Base-by-base conservation (phyloP, 2,329 filamentous ascomycete species). In the Didymella pomorum region DNA sequence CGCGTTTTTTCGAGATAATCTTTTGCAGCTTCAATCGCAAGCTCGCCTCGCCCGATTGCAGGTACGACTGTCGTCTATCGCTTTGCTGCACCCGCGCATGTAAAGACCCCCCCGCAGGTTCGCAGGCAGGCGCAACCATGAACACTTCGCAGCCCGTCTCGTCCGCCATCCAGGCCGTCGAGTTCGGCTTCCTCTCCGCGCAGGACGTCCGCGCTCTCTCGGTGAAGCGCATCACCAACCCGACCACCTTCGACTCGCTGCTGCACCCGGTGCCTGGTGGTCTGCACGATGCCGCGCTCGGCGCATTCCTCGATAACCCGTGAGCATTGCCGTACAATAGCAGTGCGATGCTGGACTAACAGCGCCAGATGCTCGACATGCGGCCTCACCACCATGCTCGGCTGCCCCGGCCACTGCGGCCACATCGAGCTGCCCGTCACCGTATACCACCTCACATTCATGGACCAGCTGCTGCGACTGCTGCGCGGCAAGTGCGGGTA, bases 381-480 rank as follows among this genome's bases (percentile, higher is more conserved):
- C 80, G 92, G 94, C 67, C 84, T 96, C 66, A 90, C 89, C 71
- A 89, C 88, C 61, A 85, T 88, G 72, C 86, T 64, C 21, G 74
- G 86, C 69, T 99, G 96, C 76, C 92, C 94, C 7, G 96, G 96
- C 56, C 96, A 99, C 80, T 86, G 90, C 59, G 96, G 95, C 52
- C 95, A 99, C 74, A 96, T 99, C 76, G 92, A 97, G 70, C 87
- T 99, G 12, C 93, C 95, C 14, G 89, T 93, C 12, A 92, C 91
- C 45, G 91, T 97, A 51, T 99, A 98, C 76, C 94, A 99, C 77
- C 92, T 94, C n/a, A 90, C 93, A 2, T 98, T 97, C 73, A 90
- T 99, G 83, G 93, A 97, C 74, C 93, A 97, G 76, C 86, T 93
- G 51, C 86, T 96, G 63, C 89, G 91, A 43, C 83, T 99, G 44